Evolutionary conservation across 306 rosid genomes (phyloP).

Genomic region (Nissolia schottii): DNA sequence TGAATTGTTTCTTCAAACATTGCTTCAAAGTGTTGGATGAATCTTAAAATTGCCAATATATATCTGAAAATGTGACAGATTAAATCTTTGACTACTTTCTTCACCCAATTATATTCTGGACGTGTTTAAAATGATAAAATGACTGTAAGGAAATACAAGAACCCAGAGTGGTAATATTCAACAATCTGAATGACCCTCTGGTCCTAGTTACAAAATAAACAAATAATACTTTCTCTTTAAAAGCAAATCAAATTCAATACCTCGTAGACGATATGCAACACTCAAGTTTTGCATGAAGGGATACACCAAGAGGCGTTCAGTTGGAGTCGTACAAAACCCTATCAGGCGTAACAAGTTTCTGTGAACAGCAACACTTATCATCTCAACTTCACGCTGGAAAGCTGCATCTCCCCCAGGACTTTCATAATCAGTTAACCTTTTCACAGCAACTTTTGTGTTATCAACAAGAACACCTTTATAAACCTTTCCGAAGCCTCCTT

Average conservation of each 20-base stretch:
- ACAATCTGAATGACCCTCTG: conserved; percentile 2
- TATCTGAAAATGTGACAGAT: neutral
- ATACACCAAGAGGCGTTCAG: conserved; percentile 90
- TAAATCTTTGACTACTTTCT: neutral
- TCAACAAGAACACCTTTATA: conserved; percentile 93
- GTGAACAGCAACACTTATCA: conserved; percentile 98
- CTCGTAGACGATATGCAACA: conserved; percentile 90
- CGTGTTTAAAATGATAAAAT: neutral
- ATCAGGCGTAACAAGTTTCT: conserved; percentile 78
- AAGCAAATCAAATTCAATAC: conserved; percentile 30
- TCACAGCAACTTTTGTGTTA: conserved; percentile 88
- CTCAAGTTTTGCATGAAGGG: conserved; percentile 98
- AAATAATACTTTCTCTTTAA: neutral
- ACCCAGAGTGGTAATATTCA: neutral
- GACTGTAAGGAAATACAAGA: neutral
- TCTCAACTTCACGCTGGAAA: conserved; percentile 98
- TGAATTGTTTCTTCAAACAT: neutral
- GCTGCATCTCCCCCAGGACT: conserved; percentile 99
- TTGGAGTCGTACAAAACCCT: conserved; percentile 93
- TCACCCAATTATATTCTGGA: neutral
- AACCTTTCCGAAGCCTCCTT: conserved; percentile 99
- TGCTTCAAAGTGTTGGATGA: neutral
- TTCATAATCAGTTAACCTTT: conserved; percentile 86
- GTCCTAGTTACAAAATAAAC: neutral
- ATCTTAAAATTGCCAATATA: neutral